These are phyloP conservation scores for Chaetoceros tenuissimus DNA, from an alignment of 108 stramenopile genomes.

Conservation along the genomic window DNA sequence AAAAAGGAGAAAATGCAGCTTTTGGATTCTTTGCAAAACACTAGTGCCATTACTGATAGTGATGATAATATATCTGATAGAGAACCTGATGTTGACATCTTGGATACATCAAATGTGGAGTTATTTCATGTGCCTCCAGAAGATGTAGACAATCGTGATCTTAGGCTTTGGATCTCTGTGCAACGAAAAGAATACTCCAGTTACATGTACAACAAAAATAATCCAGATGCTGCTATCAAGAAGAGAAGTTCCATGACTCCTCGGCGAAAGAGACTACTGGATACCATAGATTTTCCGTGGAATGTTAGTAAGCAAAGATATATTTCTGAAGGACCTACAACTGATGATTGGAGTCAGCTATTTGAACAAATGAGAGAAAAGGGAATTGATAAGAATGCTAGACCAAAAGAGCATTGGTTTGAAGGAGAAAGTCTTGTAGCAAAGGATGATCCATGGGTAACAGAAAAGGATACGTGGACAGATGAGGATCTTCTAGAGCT, in stretches of 20 bases:
- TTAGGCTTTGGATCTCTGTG: conserved; percentile 36
- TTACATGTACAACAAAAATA: conserved; percentile 2
- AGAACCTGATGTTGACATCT: conserved; percentile 7
- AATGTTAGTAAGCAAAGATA: conserved; percentile 2
- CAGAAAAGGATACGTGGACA: conserved; percentile 34
- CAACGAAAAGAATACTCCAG: conserved; percentile 33
- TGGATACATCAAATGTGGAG: neutral
- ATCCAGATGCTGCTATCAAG: neutral
- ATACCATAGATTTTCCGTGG: conserved; percentile 35
- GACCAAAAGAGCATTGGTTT: conserved; percentile 45
- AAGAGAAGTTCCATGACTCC: conserved; percentile 18
- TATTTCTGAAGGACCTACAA: conserved; percentile 16
- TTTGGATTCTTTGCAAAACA: neutral
- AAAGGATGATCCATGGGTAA: conserved; percentile 10
- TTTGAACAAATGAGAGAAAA: conserved; percentile 38
- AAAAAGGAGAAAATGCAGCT: neutral
- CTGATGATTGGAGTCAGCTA: conserved; percentile 38
- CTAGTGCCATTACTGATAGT: neutral
- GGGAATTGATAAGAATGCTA: conserved; percentile 27
- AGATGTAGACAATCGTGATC: conserved; percentile 24
- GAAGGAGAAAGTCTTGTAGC: conserved; percentile 13
- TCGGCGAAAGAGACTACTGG: conserved; percentile 22
- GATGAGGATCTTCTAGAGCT: conserved; percentile 46
- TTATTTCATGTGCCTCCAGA: neutral
- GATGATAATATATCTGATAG: neutral